Conservation (phyloP, 2,329 filamentous ascomycete species). For the Sarocladiaceae sp. region DNA sequence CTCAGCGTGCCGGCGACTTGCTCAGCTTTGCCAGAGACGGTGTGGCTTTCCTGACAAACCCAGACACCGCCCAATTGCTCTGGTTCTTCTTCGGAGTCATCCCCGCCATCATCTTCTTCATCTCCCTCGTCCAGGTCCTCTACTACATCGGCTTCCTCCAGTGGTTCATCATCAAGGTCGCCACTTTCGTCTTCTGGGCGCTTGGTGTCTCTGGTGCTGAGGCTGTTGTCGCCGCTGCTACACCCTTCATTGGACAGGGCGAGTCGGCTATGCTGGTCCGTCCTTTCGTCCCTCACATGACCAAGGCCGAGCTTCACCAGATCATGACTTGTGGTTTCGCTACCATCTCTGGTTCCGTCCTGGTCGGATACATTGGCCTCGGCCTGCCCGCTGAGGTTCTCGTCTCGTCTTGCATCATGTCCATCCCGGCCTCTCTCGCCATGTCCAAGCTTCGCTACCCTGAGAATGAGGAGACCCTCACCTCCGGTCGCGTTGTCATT, state of each 20-base stretch:
- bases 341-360: conserved; percentile 81
- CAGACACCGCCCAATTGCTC: conserved; percentile 35
- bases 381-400: conserved; percentile 80
- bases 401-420: conserved; percentile 92
- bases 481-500: conserved; percentile 72
- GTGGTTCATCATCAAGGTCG: conserved; percentile 86
- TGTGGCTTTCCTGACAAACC: conserved; percentile 56
- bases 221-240: conserved; percentile 87
- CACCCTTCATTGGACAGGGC: conserved; percentile 89
- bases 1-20: conserved; percentile 63
- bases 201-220: conserved; percentile 85
- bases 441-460: conserved; percentile 87
- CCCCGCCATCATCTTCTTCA: conserved; percentile 95
- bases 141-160: conserved; percentile 77
- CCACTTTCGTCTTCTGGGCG: conserved; percentile 85
- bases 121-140: conserved; percentile 80
- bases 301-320: conserved; percentile 82
- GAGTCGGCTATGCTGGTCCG: conserved; percentile 90
- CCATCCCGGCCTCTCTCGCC: conserved; percentile 83
- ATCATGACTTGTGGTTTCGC: conserved; percentile 90
- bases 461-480: conserved; percentile 80
- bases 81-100: conserved; percentile 77
- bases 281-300: conserved; percentile 80
- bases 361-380: conserved; percentile 79
- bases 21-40: conserved; percentile 72